Percentiles rank a stretch among this genome's conserved stretches.
These are phyloP conservation scores for Pneumocystis jirovecii DNA, from an alignment of 1,139 yeast species.

Conservation along the genomic window DNA sequence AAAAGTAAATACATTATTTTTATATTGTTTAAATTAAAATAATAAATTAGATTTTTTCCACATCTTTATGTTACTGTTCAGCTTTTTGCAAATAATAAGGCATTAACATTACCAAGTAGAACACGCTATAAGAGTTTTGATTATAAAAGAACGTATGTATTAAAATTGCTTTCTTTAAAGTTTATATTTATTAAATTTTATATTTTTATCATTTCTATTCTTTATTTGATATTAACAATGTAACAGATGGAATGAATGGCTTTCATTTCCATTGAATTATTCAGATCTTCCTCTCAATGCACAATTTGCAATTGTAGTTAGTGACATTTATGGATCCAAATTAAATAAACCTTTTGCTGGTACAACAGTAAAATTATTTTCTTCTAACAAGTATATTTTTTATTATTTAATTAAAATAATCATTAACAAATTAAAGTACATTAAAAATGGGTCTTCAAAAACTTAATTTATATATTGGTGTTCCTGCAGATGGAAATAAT, in stretches of 20 bases:
- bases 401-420: neutral
- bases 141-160: constrained; percentile 20
- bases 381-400: constrained; percentile 24
- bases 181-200: neutral
- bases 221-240: neutral
- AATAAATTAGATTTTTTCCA: constrained; percentile 28
- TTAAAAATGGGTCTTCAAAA: constrained; percentile 46
- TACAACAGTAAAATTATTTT: constrained; percentile 48
- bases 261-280: constrained; percentile 54
- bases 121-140: constrained; percentile 52
- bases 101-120: constrained; percentile 51
- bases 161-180: neutral
- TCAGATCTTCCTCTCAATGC: constrained; percentile 53
- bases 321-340: constrained; percentile 46
- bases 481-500: constrained; percentile 24
- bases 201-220: neutral
- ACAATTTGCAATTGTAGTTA: constrained; percentile 45
- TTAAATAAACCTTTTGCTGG: constrained; percentile 39
- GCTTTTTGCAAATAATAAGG: constrained; percentile 46
- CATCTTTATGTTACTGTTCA: constrained; percentile 52
- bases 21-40: neutral
- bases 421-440: constrained; percentile 22
- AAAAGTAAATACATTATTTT: constrained; percentile 16
- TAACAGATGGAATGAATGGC: constrained; percentile 42
- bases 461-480: constrained; percentile 29